Evolutionary conservation across 2,329 filamentous ascomycete genomes (phyloP).

Genomic region (Cladosporium sp.): DNA sequence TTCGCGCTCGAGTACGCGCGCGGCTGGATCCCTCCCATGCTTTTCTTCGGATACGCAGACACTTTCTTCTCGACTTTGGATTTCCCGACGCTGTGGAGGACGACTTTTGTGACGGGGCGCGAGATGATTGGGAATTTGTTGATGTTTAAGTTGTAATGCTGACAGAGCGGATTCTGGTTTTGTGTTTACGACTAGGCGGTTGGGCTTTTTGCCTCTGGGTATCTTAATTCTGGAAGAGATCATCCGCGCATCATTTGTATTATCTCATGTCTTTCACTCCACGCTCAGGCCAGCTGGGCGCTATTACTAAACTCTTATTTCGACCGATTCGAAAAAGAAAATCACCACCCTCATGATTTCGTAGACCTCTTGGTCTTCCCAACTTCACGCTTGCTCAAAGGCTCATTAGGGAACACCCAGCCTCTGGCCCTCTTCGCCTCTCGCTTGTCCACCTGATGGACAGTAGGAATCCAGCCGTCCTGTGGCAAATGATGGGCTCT

Average conservation of each 20-base stretch:
- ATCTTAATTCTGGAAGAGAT: neutral
- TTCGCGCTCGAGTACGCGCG: constrained; percentile 80
- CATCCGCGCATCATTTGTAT: neutral
- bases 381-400: constrained; percentile 66
- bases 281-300: constrained; percentile 17
- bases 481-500: constrained; percentile 64
- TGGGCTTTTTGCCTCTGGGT: neutral
- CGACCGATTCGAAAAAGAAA: neutral
- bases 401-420: constrained; percentile 72
- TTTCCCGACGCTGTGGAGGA: constrained; percentile 77
- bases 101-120: constrained; percentile 65
- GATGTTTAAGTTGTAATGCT: constrained; percentile 60
- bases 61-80: constrained; percentile 75
- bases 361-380: constrained; percentile 47
- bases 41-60: constrained; percentile 85
- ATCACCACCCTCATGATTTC: neutral
- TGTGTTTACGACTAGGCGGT: too few species aligned
- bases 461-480: constrained; percentile 71
- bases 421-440: constrained; percentile 68
- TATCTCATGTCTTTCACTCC: neutral
- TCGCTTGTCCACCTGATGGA: constrained; percentile 68
- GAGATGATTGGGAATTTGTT: constrained; percentile 73
- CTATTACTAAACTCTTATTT: constrained; percentile 15
- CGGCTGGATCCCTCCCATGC: constrained; percentile 90
- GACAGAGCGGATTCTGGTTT: too few species aligned